Evolutionary conservation across 164 flowering plant genomes (phyloP).

Genomic region (Vitis rotundifolia): DNA sequence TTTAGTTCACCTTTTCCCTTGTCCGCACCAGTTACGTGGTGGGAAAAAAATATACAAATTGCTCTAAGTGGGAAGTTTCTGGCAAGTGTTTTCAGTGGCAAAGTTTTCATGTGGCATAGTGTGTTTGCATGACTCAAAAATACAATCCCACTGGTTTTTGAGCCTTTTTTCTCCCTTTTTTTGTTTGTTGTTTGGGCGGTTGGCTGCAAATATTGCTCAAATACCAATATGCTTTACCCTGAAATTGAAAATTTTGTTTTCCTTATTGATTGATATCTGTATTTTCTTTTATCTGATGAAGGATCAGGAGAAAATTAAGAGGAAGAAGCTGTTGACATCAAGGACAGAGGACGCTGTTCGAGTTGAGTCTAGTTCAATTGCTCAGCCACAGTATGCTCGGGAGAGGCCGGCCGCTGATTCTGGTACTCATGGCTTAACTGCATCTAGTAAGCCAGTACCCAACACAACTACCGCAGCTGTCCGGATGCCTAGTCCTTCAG

Average conservation of each 20-base stretch:
- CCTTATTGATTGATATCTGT: background rate
- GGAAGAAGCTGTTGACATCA: slow-evolving; percentile 42
- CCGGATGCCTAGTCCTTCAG: slow-evolving; percentile 24
- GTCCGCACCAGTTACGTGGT: no score
- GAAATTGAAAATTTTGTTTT: background rate
- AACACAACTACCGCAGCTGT: slow-evolving; percentile 17
- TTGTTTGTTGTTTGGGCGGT: no score
- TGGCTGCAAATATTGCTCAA: no score
- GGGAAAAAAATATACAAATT: no score
- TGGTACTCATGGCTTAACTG: slow-evolving; percentile 18
- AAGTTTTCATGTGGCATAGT: no score
- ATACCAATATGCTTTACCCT: no score
- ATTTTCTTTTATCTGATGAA: slow-evolving; percentile 8
- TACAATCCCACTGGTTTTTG: no score
- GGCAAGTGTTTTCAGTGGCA: no score
- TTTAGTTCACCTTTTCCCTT: no score
- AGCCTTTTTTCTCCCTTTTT: no score
- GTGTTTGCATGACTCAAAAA: no score
- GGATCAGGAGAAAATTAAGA: slow-evolving; percentile 49
- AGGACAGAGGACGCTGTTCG: slow-evolving; percentile 35
- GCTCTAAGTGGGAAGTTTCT: no score
- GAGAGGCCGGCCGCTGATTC: slow-evolving; percentile 40
- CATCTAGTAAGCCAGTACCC: slow-evolving; percentile 26
- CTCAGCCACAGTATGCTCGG: slow-evolving; percentile 31
- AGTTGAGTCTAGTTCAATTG: slow-evolving; percentile 29